Base-by-base conservation (phyloP, 2,329 filamentous ascomycete genomes). In the Xylariaceae sp. region DNA sequence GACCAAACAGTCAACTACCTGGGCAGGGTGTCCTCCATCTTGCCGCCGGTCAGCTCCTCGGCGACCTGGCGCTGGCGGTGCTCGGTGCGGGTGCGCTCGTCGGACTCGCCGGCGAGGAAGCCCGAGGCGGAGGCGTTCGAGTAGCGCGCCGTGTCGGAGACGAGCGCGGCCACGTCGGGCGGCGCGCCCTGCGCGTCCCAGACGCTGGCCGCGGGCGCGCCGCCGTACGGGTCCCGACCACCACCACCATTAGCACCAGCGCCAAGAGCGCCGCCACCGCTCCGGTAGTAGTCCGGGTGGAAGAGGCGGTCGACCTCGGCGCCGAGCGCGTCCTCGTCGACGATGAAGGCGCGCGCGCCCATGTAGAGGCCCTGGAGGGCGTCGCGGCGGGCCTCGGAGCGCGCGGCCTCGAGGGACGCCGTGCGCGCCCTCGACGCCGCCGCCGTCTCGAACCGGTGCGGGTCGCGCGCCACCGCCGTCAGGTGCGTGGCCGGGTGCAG, bases 361-460 rank as follows among this genome's bases (percentile, higher is more conserved):
- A 92, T 83, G 63, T 98, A 98, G 10, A 98, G 72, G 38, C 85
- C 79, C 60, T 94, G 86, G 19, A 98, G 63, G 12, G 80, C 73
- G 45, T 90, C 77, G 40, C 75, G 70, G 32, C 83, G 75, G 33
- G 70, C 67, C 37, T 78, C 69, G 27, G 68, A 65, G 53, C 78
- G 77, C 33, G 64, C 57, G 8, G 59, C 61, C 19, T 67, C 57
- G 26, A 70, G 57, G 11, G 63, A 60, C 11, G 58, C 57, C 11
- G 67, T 64, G 28, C 59, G 61, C 23, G 39, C 49, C 4, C 53
- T 57, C 31, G 65, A 65, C 29, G 53, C 59, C 18, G 63, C 57
- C n/a, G 72, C 69, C 34, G 71, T 68, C 35, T 62, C 56, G 51
- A 77, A 73, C 22, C 82, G 75, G 7, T 67, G 45, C 5, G 82